These are phyloP conservation scores for Globisporangium cystogenes DNA, from an alignment of 352 stramenopile genomes.

Conservation along the genomic window DNA sequence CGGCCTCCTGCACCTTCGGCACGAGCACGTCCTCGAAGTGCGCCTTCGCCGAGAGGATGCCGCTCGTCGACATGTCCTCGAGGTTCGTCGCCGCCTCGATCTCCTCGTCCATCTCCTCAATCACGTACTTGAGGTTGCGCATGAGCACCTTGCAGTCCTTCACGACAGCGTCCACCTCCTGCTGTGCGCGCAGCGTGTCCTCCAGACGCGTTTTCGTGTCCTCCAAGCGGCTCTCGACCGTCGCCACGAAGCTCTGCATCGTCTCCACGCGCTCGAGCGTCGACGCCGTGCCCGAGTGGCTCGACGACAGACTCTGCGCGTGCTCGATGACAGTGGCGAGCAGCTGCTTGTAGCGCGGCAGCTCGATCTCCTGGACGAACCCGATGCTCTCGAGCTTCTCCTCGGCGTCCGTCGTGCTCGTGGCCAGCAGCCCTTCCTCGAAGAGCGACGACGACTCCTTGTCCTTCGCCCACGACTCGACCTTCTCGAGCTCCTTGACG, in stretches of 20 bases:
- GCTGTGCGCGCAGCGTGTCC: constrained; percentile 50
- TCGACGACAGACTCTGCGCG: constrained; percentile 56
- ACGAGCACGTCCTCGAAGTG: constrained; percentile 66
- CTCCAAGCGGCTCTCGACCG: constrained; percentile 67
- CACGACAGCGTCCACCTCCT: constrained; percentile 73
- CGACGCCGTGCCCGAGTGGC: constrained; percentile 59
- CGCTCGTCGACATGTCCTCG: constrained; percentile 61
- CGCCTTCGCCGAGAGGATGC: constrained; percentile 56
- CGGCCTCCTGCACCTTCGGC: constrained; percentile 62
- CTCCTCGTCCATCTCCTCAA: constrained; percentile 87
- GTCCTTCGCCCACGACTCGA: constrained; percentile 78
- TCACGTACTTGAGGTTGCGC: constrained; percentile 85
- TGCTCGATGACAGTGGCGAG: constrained; percentile 60
- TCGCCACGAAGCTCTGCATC: constrained; percentile 73
- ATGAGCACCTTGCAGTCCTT: constrained; percentile 85
- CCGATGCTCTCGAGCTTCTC: constrained; percentile 80
- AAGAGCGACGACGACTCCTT: constrained; percentile 70
- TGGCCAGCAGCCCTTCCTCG: constrained; percentile 45
- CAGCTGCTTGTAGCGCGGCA: constrained; percentile 80
- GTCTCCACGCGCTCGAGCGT: constrained; percentile 67
- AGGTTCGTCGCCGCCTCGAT: constrained; percentile 72
- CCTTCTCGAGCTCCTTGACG: constrained; percentile 81
- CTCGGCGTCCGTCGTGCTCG: constrained; percentile 60
- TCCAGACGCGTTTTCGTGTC: constrained; percentile 50
- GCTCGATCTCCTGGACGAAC: constrained; percentile 80